Evolutionary conservation across 768 basidiomycete species (phyloP).

Genomic region (Hygrophorus pudorinus): DNA sequence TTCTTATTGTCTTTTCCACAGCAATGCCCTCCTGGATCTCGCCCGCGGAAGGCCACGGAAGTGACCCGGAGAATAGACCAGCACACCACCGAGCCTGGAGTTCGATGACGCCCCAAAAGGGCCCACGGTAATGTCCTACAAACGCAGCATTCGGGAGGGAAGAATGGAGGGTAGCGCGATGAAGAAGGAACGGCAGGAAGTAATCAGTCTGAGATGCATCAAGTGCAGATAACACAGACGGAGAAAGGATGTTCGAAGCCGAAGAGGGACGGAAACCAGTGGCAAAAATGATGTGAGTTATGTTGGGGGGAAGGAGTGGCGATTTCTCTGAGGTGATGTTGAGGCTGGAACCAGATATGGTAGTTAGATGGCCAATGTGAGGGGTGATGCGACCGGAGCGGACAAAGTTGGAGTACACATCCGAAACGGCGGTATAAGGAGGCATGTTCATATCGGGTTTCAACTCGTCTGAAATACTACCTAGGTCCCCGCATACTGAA

Average conservation of each 20-base stretch:
- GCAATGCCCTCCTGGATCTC: not conserved
- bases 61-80: not conserved
- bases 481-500: too few relatives aligned
- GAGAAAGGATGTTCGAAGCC: not conserved
- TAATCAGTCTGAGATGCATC: not conserved
- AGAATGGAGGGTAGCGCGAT: not conserved
- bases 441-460: too few relatives aligned
- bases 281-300: not conserved
- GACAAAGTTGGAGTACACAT: too few relatives aligned
- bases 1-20: not conserved
- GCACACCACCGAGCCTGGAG: not conserved
- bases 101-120: not conserved
- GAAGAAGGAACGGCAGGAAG: not conserved
- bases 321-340: not conserved
- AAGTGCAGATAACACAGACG: not conserved
- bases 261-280: not conserved
- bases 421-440: too few relatives aligned
- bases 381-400: too few relatives aligned
- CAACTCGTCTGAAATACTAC: too few relatives aligned
- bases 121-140: not conserved
- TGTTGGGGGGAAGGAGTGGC: not conserved
- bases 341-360: not conserved
- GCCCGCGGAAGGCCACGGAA: not conserved
- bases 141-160: not conserved
- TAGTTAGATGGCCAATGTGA: not conserved